These are phyloP conservation scores for Beauveria sp. DNA, from an alignment of 2,329 filamentous ascomycete genomes.

Conservation along the genomic window DNA sequence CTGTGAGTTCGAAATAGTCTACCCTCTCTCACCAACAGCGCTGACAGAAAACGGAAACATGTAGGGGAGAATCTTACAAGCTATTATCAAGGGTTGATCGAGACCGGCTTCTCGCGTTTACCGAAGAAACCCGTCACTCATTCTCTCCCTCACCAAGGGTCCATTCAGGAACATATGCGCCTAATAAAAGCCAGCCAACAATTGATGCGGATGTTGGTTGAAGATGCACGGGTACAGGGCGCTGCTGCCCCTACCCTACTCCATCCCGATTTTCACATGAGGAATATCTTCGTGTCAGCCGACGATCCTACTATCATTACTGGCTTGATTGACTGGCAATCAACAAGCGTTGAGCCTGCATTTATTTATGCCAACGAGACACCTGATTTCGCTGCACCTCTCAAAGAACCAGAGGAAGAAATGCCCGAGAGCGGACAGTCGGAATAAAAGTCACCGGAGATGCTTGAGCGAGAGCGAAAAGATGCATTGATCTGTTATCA, in stretches of 20 bases:
- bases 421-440: background rate
- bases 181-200: background rate
- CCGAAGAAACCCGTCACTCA: background rate
- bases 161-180: background rate
- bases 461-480: background rate
- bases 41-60: background rate
- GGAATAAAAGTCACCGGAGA: background rate
- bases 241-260: background rate
- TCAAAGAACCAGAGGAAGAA: background rate
- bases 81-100: background rate
- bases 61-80: background rate
- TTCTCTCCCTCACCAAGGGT: background rate
- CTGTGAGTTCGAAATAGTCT: background rate
- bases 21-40: background rate
- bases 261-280: background rate
- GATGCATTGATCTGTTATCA: background rate
- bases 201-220: background rate
- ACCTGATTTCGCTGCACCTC: background rate
- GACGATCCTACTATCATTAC: background rate
- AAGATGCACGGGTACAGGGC: background rate
- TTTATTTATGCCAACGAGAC: background rate
- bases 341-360: background rate
- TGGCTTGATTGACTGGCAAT: conserved; percentile 1
- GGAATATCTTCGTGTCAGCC: background rate
- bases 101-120: background rate